Percentiles rank a stretch among this genome's conserved stretches.
Evolutionary conservation across 805 yeast genomes (phyloP).

Genomic region (Saccharomycopsis fodiens): DNA sequence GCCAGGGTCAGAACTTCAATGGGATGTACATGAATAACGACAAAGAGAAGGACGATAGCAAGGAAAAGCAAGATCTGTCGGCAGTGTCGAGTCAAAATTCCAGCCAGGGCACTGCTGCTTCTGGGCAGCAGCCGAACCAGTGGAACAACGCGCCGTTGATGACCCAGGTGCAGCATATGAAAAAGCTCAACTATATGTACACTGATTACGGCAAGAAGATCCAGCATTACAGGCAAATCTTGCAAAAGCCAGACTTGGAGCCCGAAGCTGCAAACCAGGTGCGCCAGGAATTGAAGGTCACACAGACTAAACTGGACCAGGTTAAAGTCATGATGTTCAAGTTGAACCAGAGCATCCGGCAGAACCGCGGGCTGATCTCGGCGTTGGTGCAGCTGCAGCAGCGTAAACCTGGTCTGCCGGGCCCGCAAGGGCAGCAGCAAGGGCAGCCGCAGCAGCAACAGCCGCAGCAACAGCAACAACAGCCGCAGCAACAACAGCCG

Average conservation of each 20-base stretch:
- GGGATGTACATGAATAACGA: slow-evolving; percentile 1
- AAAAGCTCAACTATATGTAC: slow-evolving; percentile 7
- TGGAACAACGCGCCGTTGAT: slow-evolving; percentile 2
- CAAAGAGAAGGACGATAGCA: too few species aligned
- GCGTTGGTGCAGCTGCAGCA: slow-evolving; percentile 15
- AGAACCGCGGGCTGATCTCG: slow-evolving; percentile 19
- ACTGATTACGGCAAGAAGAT: slow-evolving; percentile 15
- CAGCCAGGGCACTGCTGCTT: too few species aligned
- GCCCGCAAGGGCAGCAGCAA: not conserved
- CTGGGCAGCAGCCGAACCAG: too few species aligned
- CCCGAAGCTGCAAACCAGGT: slow-evolving; percentile 27
- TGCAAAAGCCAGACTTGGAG: slow-evolving; percentile 26
- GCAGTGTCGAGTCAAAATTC: not conserved
- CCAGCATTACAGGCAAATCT: slow-evolving; percentile 25
- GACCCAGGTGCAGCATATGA: slow-evolving; percentile 11
- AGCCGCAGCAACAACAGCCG: slow-evolving; percentile 19
- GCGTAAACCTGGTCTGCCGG: slow-evolving; percentile 9
- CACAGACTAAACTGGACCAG: slow-evolving; percentile 27
- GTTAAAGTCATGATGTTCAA: slow-evolving; percentile 7
- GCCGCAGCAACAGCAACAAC: slow-evolving; percentile 25
- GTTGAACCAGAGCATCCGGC: slow-evolving; percentile 17
- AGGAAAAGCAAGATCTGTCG: too few species aligned
- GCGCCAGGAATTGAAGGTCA: slow-evolving; percentile 26
- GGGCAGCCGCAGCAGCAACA: slow-evolving; percentile 22
- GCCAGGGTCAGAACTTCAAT: not conserved